Evolutionary conservation across 805 yeast species (phyloP).

Genomic region (Helenozyma rhizophorensis): DNA sequence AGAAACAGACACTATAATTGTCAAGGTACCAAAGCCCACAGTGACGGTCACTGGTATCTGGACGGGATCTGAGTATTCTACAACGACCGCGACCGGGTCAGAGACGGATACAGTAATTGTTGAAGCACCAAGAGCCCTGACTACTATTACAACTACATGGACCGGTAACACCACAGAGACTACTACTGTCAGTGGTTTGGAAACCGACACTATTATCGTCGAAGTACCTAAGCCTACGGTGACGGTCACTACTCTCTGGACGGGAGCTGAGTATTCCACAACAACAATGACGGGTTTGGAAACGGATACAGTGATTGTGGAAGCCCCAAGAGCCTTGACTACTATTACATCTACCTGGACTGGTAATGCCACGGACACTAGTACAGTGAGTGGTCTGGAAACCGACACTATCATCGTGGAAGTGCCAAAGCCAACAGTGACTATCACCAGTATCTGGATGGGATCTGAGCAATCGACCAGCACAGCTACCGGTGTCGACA

Average conservation of each 20-base stretch:
- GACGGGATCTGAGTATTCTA: constrained; percentile 2
- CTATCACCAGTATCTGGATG: constrained; percentile 7
- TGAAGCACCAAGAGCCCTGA: neutral
- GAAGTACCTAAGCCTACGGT: neutral
- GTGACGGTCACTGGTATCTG: constrained; percentile 4
- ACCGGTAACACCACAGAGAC: too few species aligned
- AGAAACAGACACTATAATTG: constrained; percentile 2
- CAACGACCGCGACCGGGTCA: neutral
- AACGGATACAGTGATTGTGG: constrained; percentile 6
- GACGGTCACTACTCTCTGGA: too few species aligned
- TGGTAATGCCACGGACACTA: too few species aligned
- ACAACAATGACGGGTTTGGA: constrained; percentile 3
- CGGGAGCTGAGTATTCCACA: too few species aligned
- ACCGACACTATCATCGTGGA: constrained; percentile 5
- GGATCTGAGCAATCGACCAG: neutral
- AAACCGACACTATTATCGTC: constrained; percentile 7
- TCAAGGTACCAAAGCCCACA: constrained; percentile 10
- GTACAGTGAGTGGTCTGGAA: too few species aligned
- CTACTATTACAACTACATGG: too few species aligned
- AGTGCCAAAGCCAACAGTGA: constrained; percentile 3
- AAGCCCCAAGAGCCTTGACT: constrained; percentile 6
- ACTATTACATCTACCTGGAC: constrained; percentile 3
- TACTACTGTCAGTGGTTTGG: neutral
- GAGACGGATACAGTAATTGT: too few species aligned
- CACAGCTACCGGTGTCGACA: too few species aligned